Evolutionary conservation across 2,329 filamentous ascomycete genomes (phyloP).

Genomic region (Aspergillus aculeatus): DNA sequence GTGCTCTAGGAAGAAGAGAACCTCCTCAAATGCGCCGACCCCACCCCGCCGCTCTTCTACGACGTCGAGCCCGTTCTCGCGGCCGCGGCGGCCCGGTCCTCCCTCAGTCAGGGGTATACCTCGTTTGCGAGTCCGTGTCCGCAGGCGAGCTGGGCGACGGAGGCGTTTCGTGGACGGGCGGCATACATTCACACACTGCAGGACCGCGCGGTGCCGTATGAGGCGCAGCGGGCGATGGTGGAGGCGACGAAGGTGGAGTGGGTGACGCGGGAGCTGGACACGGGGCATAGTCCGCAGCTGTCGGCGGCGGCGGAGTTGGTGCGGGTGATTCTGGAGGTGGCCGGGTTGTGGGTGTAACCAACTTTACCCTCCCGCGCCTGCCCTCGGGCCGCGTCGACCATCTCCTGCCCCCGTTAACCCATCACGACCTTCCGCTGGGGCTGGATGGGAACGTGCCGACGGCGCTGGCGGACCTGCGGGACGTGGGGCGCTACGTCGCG

Average conservation of each 20-base stretch:
- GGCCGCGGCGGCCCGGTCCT: not conserved
- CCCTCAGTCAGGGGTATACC: not conserved
- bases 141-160: not conserved
- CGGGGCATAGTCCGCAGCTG: constrained; percentile 6
- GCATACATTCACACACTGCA: constrained; percentile 1
- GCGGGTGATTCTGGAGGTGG: not conserved
- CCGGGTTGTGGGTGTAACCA: not conserved
- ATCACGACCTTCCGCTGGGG: too few species aligned
- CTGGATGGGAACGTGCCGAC: constrained; percentile 38
- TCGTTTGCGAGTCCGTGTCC: not conserved
- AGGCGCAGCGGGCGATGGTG: constrained; percentile 3
- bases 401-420: too few species aligned
- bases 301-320: constrained; percentile 1
- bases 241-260: not conserved
- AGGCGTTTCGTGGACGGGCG: not conserved
- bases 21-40: not conserved
- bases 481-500: constrained; percentile 51
- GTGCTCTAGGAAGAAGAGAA: not conserved
- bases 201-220: constrained; percentile 2
- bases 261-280: not conserved
- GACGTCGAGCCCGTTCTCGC: not conserved
- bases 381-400: too few species aligned
- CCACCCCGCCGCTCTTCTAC: not conserved
- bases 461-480: constrained; percentile 45
- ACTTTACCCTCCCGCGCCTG: too few species aligned